Evolutionary conservation across 257 asterid genomes (phyloP), one percentile per base, ranked within the genome.

Genomic region (Thymus mandschuricus): DNA sequence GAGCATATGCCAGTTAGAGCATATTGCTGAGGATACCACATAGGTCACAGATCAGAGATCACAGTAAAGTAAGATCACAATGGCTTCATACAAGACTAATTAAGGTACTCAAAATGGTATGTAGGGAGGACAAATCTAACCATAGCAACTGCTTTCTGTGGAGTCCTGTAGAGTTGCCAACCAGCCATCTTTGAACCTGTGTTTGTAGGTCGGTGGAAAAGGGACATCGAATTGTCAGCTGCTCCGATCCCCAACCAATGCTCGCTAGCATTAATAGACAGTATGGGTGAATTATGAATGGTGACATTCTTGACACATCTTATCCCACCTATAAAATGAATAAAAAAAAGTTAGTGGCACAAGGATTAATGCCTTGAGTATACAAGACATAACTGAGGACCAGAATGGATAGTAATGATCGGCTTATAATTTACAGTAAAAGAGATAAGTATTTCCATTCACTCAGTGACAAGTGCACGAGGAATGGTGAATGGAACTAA

Each of bases 161-260:
- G 98, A 66, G 95, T 90, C 71, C 98, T 82, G 89, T 92, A 92
- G 60, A 92, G 90, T 77, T 92, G 98, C 98, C 98, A 92, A 21
- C 96, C 97, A 63, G 93, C 83, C 81, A 87, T 82, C 87, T 87
- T 90, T 50, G 93, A 80, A 45, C 93, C 92, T 29, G 90, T 66
- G 78, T 75, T 76, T 63, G 98, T 75, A 72, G 97, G 96, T 48
- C 98, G 92, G 75, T 92, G 92, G 81, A 88, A 92, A 63, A 92
- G 95, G 66, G 98, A 92, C 98, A 92, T 90, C 57, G 98, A 88
- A 76, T 92, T 92, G 83, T 92, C 98, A 30, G 92, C 92, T 71
- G 98, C 98, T 57, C 98, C 98, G 10, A 92, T 78, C 72, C 96
- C 98, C 54, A 92, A 79, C 98, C 98, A 92, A 76, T 92, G 90